Evolutionary conservation across 345 rosid genomes (phyloP), one percentile per base, ranked within the genome.

Genomic region (Acer campestre): DNA sequence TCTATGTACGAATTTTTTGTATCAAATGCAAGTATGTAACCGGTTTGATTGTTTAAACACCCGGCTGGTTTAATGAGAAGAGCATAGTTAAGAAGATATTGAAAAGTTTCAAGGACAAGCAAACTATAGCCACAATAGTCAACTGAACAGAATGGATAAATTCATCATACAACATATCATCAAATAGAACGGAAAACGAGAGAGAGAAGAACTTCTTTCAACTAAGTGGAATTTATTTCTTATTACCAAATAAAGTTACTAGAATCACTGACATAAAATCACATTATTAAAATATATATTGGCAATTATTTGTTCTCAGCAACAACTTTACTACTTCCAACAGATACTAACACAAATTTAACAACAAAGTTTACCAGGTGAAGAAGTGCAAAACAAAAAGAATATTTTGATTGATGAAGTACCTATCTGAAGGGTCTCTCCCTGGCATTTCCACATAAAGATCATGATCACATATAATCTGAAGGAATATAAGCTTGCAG

Each of bases 371-470:
- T 51, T 61, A 22, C n/a, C 6, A 7, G 4, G 46, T 42, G 67
- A 29, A 61, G 42, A 10, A 27, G 31, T 31, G 20, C 20, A 27
- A 31, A 71, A 56, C 59, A 11, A 27, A 38, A 18, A 77, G 44
- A 80, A 58, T 38, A 44, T 35, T 73, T 71, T 48, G n/a, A 67
- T n/a, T 42, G 29, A 44, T 38, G 27, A 69, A 65, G 68, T 83
- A 96, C 99, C 99, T 90, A 79, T 96, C 99, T 67, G 99, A 96
- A 84, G 99, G 98, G 84, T 96, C 98, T 86, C 97, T 91, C 73
- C 99, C 99, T 2, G 99, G 99, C 99, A 96, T 94, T 90, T 96
- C 99, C 69, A 94, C 99, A 80, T 89, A 96, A 85, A 96, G 98
- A 83, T 96, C 99, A 81, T 96, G 99, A 85, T 96, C 99, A 38